A percentile compares a stretch with the other conserved stretches of the same genome.
Evolutionary conservation across 805 yeast species (phyloP).

Genomic region (Yamadazyma endophytica): DNA sequence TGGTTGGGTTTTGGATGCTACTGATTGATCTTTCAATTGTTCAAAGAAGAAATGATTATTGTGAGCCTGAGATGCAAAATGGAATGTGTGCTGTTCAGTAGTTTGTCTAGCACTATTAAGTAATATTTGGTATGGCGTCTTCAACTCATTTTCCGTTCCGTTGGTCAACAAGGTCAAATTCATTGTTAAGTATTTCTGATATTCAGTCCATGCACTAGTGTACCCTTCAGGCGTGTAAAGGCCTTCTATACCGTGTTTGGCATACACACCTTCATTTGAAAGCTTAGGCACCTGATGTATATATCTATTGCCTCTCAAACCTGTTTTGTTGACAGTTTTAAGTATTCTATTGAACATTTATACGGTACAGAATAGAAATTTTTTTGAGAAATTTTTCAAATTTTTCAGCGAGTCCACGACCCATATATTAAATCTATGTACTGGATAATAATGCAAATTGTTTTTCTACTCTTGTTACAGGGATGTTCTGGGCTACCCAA

Average conservation of each 20-base stretch:
- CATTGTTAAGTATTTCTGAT: constrained; percentile 63
- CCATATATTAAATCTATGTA: not conserved
- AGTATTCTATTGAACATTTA: constrained; percentile 5
- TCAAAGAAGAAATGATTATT: constrained; percentile 88
- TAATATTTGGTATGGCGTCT: constrained; percentile 68
- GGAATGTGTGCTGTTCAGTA: constrained; percentile 67
- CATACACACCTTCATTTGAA: constrained; percentile 33
- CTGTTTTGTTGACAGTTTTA: not conserved
- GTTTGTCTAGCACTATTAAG: constrained; percentile 64
- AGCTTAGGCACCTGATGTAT: constrained; percentile 66
- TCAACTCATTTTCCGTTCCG: constrained; percentile 77
- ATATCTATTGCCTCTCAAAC: constrained; percentile 19
- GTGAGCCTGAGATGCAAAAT: constrained; percentile 85
- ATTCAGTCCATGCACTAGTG: constrained; percentile 72
- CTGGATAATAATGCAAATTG: no score
- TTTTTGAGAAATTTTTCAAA: not conserved
- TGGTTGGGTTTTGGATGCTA: constrained; percentile 32
- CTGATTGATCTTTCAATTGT: constrained; percentile 41
- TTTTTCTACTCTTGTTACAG: constrained; percentile 25
- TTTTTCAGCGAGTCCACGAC: not conserved
- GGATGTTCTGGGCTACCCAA: constrained; percentile 65
- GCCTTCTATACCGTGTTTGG: constrained; percentile 54
- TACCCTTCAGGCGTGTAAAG: constrained; percentile 64
- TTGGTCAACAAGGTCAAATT: constrained; percentile 60
- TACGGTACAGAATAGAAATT: no score